Percentiles rank a stretch among this genome's conserved stretches.
Conservation (phyloP, 176 grass and related monocot species). For the Metroxylon sagu region DNA sequence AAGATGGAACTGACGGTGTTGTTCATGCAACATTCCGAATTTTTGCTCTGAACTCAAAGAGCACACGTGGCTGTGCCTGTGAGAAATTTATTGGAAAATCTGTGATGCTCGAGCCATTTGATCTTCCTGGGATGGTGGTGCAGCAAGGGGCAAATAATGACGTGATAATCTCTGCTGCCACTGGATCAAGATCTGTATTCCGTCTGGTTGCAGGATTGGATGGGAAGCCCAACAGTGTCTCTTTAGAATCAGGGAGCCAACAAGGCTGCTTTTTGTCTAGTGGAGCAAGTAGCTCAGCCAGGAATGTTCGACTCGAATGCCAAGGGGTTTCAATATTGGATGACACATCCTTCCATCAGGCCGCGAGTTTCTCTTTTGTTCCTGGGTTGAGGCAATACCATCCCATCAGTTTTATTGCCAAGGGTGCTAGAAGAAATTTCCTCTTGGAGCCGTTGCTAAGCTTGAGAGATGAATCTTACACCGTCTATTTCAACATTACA, state of each 20-base stretch:
- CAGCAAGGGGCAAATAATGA: constrained; percentile 22
- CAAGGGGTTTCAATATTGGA: constrained; percentile 8
- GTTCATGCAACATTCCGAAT: constrained; percentile 65
- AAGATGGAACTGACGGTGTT: constrained; percentile 37
- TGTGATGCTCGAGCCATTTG: constrained; percentile 51
- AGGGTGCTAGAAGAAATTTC: neutral
- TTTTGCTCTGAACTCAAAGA: constrained; percentile 16
- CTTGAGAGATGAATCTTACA: constrained; percentile 5
- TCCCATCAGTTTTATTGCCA: neutral
- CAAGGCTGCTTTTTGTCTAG: constrained; percentile 53
- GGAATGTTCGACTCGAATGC: constrained; percentile 37
- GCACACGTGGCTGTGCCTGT: neutral
- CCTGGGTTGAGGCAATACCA: constrained; percentile 54
- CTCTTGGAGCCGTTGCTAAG: neutral
- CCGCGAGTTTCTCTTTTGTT: constrained; percentile 43
- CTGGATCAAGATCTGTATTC: constrained; percentile 23
- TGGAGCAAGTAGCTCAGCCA: constrained; percentile 5
- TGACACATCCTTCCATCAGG: constrained; percentile 29
- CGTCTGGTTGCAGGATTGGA: constrained; percentile 43
- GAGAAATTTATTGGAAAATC: neutral
- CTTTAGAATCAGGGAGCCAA: constrained; percentile 44
- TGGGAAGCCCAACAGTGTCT: constrained; percentile 31
- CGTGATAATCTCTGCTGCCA: constrained; percentile 28
- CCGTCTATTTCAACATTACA: constrained; percentile 2
- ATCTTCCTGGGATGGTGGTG: constrained; percentile 58